Evolutionary conservation across 2,329 filamentous ascomycete species (phyloP).

Genomic region (Cryphonectria naterciae): DNA sequence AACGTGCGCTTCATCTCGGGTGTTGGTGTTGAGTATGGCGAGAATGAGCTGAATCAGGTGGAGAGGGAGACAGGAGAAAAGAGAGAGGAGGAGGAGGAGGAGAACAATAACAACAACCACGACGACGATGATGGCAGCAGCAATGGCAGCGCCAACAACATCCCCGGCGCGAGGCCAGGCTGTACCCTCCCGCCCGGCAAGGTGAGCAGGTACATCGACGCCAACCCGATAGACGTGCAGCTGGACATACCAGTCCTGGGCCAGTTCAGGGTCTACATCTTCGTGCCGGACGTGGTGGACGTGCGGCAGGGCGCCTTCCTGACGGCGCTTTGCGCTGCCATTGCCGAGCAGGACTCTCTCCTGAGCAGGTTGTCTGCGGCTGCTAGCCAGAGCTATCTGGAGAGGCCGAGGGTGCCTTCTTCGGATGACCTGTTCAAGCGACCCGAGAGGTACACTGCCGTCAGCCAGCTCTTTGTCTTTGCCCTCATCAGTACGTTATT

Average conservation of each 20-base stretch:
- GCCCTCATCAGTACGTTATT: slow-evolving; percentile 63
- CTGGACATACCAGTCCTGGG: slow-evolving; percentile 57
- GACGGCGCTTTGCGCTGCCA: slow-evolving; percentile 47
- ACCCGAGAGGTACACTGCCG: slow-evolving; percentile 69
- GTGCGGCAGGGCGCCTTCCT: slow-evolving; percentile 26
- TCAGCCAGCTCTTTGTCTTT: slow-evolving; percentile 72
- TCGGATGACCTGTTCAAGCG: slow-evolving; percentile 68
- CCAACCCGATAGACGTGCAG: slow-evolving; percentile 58
- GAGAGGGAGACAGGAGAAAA: neutral
- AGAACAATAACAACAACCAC: neutral
- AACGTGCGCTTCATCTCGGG: slow-evolving; percentile 77
- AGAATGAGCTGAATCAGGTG: slow-evolving; percentile 23
- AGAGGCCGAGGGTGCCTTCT: slow-evolving; percentile 59
- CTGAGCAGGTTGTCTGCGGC: slow-evolving; percentile 62
- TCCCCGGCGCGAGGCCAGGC: slow-evolving; percentile 31
- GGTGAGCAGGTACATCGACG: slow-evolving; percentile 56
- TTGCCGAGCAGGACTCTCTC: slow-evolving; percentile 56
- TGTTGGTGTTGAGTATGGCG: slow-evolving; percentile 59
- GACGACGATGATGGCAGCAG: neutral
- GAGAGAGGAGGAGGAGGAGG: neutral
- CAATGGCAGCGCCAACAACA: neutral
- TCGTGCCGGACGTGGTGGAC: slow-evolving; percentile 35
- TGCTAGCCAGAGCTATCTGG: slow-evolving; percentile 64
- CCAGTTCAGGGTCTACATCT: slow-evolving; percentile 58
- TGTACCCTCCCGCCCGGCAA: slow-evolving; percentile 50